These are phyloP conservation scores for Dothistroma septosporum DNA, from an alignment of 2,329 filamentous ascomycete species.

Conservation along the genomic window DNA sequence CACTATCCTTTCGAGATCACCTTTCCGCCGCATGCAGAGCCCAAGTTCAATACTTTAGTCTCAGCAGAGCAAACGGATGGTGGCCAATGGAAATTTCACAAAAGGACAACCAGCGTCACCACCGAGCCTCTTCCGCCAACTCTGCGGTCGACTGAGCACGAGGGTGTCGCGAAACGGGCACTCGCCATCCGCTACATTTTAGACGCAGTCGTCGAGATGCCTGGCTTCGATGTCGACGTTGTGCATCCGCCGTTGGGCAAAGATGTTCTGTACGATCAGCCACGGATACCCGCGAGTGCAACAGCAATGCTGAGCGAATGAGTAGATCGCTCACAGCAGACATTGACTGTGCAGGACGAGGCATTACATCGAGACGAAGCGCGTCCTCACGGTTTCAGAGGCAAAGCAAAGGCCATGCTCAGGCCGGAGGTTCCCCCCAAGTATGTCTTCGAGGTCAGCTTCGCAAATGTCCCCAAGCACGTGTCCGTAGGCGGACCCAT, in stretches of 20 bases:
- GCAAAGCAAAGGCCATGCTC: slow-evolving; percentile 17
- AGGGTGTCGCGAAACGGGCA: slow-evolving; percentile 3
- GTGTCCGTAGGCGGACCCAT: slow-evolving; percentile 13
- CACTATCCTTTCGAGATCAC: slow-evolving; percentile 12
- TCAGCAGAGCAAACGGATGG: slow-evolving; percentile 7
- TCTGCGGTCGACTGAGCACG: neutral
- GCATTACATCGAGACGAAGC: slow-evolving; percentile 2
- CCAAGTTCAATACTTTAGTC: slow-evolving; percentile 7
- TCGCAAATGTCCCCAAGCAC: slow-evolving; percentile 10
- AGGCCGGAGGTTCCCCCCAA: slow-evolving; percentile 9
- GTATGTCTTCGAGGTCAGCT: slow-evolving; percentile 11
- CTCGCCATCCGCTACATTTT: slow-evolving; percentile 9
- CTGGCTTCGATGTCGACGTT: slow-evolving; percentile 15
- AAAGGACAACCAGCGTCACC: neutral
- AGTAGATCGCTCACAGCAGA: slow-evolving; percentile 5
- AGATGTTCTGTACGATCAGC: slow-evolving; percentile 15
- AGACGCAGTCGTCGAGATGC: slow-evolving; percentile 9
- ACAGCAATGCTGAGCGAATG: slow-evolving; percentile 7
- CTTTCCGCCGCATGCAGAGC: slow-evolving; percentile 10
- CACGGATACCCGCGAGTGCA: slow-evolving; percentile 10
- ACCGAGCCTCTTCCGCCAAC: slow-evolving; percentile 12
- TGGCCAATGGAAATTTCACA: slow-evolving; percentile 12
- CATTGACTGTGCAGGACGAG: slow-evolving; percentile 12
- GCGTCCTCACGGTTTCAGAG: slow-evolving; percentile 12
- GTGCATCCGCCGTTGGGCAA: neutral